Evolutionary conservation across 257 asterid species (phyloP), one percentile per base, ranked within the genome.

Genomic region (Forsythia viridissima): DNA sequence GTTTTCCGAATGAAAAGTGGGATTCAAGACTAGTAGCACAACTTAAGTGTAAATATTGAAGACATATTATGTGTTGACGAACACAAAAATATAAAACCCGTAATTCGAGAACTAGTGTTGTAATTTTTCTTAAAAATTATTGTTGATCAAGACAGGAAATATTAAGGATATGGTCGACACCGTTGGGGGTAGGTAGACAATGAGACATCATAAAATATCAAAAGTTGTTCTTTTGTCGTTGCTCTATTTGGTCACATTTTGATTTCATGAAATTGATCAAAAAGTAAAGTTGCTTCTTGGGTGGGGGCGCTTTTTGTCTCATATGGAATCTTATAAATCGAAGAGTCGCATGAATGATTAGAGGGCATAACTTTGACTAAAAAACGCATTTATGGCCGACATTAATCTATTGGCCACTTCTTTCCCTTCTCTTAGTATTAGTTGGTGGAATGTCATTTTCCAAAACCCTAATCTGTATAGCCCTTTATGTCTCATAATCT

Each of bases 341-440:
- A 57, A 57, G 66, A 57, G n/a, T 77, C 72, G 73, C 41, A 10
- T 81, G 77, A 61, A 59, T 76, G 74, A 59, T 76, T 66, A 42
- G 78, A 77, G 76, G 21, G 10, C 30, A 57, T 66, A 51, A 40
- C 74, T 78, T 84, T 84, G 89, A 80, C 91, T 72, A 36, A 43
- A 77, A 24, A 73, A 57, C 69, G 55, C 51, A n/a, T 70, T 68
- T 78, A 69, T 78, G 85, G 89, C 91, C 89, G 91, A 84, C 91
- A 88, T 55, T 52, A 52, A 52, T 52, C 61, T 52, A 52, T 52
- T 15, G 16, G 30, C 21, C 24, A 55, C 15, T 48, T 48, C 59
- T 48, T n/a, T 13, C 65, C 21, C 24, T 41, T 18, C 30, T 57
- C 66, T 57, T 57, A 24, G 8, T 2, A n/a, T 9, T n/a, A n/a